phyloP scores from a whole-genome alignment of 345 rosid genomes.

The Rhodamnia rubescens region DNA sequence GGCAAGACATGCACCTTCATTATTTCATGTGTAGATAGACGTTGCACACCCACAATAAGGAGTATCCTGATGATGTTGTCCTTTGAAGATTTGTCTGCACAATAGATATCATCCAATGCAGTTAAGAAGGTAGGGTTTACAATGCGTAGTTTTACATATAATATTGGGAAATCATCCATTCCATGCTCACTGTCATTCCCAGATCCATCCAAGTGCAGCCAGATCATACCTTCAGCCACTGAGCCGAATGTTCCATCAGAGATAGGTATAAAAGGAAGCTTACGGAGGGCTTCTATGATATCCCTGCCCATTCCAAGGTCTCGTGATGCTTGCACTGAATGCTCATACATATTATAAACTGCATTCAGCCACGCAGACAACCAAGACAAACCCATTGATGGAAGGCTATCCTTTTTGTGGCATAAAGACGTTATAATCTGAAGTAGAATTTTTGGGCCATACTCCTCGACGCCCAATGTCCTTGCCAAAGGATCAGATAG shows the following conservation, averaged over 20 bases:
- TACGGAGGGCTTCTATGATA: constrained; percentile 33
- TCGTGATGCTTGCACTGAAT: constrained; percentile 24
- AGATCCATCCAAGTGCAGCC: constrained; percentile 62
- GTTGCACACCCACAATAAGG: constrained; percentile 57
- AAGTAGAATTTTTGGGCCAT: constrained; percentile 62
- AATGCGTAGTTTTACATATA: constrained; percentile 61
- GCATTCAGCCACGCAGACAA: constrained; percentile 62
- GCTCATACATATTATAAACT: constrained; percentile 28
- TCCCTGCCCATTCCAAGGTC: constrained; percentile 22
- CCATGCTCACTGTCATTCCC: constrained; percentile 36
- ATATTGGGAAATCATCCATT: constrained; percentile 56
- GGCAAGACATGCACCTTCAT: constrained; percentile 68
- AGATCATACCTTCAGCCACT: constrained; percentile 56
- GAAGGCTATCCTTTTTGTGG: constrained; percentile 36
- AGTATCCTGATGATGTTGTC: constrained; percentile 56
- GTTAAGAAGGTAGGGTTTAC: constrained; percentile 53
- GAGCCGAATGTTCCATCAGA: constrained; percentile 70
- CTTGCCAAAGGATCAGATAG: constrained; percentile 71
- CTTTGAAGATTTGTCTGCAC: constrained; percentile 8
- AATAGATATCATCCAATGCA: constrained; percentile 22
- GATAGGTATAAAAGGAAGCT: constrained; percentile 69
- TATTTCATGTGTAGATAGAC: constrained; percentile 85
- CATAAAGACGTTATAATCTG: constrained; percentile 51
- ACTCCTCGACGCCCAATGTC: constrained; percentile 67
- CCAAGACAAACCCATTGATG: constrained; percentile 63